Conservation (phyloP, 805 yeast species). For the Cyberlindnera mrakii region DNA sequence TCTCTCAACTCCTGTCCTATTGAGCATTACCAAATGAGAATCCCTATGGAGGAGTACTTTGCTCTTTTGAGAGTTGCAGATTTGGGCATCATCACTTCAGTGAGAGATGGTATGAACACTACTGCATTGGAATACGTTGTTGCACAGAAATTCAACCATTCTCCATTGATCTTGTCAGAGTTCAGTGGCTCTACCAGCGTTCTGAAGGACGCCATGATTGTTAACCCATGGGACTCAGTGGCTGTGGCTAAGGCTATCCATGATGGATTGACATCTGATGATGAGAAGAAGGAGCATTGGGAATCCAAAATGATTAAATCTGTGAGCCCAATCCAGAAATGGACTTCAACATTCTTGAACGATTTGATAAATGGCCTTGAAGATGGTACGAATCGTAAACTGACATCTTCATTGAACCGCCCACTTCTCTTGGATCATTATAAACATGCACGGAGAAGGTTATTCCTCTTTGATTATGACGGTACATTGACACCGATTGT, state of each 20-base stretch:
- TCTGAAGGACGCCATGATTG: conserved; percentile 65
- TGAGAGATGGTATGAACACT: conserved; percentile 95
- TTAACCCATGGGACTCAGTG: conserved; percentile 96
- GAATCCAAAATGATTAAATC: conserved; percentile 53
- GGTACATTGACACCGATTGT: conserved; percentile 98
- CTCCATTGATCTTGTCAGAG: conserved; percentile 85
- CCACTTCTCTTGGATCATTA: conserved; percentile 59
- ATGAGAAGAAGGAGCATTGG: conserved; percentile 36
- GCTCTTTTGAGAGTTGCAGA: conserved; percentile 89
- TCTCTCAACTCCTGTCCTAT: conserved; percentile 79
- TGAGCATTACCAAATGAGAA: conserved; percentile 85
- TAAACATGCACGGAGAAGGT: conserved; percentile 53
- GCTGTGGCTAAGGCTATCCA: conserved; percentile 85
- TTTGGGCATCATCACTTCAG: conserved; percentile 79
- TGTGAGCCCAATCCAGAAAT: conserved; percentile 72
- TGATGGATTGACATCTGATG: conserved; percentile 53
- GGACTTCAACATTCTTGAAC: conserved; percentile 63
- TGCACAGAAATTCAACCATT: conserved; percentile 66
- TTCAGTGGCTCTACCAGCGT: conserved; percentile 85
- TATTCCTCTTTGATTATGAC: conserved; percentile 92
- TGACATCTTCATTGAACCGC: conserved; percentile 79
- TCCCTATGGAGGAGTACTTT: conserved; percentile 81
- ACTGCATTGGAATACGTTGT: conserved; percentile 90
- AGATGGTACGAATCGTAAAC: conserved; percentile 36
- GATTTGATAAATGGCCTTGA: conserved; percentile 38